Evolutionary conservation across 805 yeast species (phyloP).

Genomic region (Sugiyamaella mastotermitis): DNA sequence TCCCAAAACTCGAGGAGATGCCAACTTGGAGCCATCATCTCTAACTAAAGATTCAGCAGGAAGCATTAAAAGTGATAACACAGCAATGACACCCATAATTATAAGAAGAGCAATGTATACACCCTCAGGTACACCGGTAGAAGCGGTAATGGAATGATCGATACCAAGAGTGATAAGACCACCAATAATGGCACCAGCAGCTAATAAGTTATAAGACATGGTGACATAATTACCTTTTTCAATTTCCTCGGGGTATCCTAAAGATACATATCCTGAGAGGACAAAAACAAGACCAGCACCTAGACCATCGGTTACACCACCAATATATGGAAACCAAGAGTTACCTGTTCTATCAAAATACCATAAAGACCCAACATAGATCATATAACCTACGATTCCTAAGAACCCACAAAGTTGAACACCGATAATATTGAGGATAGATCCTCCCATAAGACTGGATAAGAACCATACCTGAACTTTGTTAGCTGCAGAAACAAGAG

Average conservation of each 20-base stretch:
- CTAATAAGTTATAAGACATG: conserved; percentile 54
- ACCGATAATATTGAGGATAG: conserved; percentile 46
- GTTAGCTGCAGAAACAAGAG: too few relatives aligned
- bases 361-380: conserved; percentile 41
- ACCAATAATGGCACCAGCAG: conserved; percentile 56
- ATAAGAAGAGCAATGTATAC: conserved; percentile 9
- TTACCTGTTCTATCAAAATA: conserved; percentile 40
- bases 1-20: conserved; percentile 6
- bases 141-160: background rate
- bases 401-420: conserved; percentile 34
- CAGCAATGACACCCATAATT: conserved; percentile 7
- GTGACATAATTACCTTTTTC: conserved; percentile 46
- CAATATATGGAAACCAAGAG: conserved; percentile 35
- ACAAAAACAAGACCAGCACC: conserved; percentile 6
- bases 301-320: conserved; percentile 6
- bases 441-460: conserved; percentile 45
- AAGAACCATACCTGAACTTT: too few relatives aligned
- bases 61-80: conserved; percentile 3
- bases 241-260: conserved; percentile 49
- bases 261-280: conserved; percentile 43
- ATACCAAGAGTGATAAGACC: conserved; percentile 43
- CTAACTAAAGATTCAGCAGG: conserved; percentile 6
- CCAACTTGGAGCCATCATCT: conserved; percentile 9
- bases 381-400: conserved; percentile 42
- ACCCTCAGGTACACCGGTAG: conserved; percentile 6